phyloP scores from a whole-genome alignment of 192 early-diverging fungal species.

The Entomortierella lignicola region DNA sequence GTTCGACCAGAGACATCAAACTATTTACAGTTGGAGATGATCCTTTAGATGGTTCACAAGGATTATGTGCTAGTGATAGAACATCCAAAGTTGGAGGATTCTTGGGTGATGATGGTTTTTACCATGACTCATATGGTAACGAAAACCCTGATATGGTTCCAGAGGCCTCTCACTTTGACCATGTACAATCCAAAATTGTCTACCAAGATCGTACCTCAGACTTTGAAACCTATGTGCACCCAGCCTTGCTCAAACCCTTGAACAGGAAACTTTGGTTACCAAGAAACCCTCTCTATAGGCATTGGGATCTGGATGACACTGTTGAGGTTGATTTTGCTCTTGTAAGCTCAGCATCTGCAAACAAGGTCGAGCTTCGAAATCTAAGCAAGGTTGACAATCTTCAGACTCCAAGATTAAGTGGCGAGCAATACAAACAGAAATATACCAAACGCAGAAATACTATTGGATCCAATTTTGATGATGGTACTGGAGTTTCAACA shows the following conservation, averaged over 20 bases:
- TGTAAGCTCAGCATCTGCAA: conserved; percentile 19
- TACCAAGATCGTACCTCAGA: conserved; percentile 56
- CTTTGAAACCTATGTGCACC: conserved; percentile 62
- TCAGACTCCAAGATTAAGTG: conserved; percentile 4
- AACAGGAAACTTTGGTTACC: conserved; percentile 58
- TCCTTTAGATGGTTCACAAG: conserved; percentile 3
- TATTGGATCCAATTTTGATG: conserved; percentile 24
- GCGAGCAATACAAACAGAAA: not conserved
- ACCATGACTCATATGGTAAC: conserved; percentile 21
- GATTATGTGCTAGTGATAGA: too few relatives aligned
- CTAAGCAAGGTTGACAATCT: conserved; percentile 17
- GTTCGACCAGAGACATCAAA: conserved; percentile 29
- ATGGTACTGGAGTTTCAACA: conserved; percentile 11
- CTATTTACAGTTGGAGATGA: conserved; percentile 46
- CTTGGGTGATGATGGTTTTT: conserved; percentile 36
- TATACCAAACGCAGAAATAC: conserved; percentile 14
- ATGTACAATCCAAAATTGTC: conserved; percentile 15
- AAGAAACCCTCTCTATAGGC: conserved; percentile 47
- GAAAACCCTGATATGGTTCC: conserved; percentile 7
- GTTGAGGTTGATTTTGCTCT: conserved; percentile 54
- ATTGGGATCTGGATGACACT: conserved; percentile 56
- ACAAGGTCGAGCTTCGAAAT: conserved; percentile 23
- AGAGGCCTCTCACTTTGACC: conserved; percentile 36
- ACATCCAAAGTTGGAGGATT: not conserved
- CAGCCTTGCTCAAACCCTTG: conserved; percentile 55